Evolutionary conservation across 441 rosid species (phyloP), one percentile per base, ranked within the genome.

Genomic region (Aleurites moluccanus): DNA sequence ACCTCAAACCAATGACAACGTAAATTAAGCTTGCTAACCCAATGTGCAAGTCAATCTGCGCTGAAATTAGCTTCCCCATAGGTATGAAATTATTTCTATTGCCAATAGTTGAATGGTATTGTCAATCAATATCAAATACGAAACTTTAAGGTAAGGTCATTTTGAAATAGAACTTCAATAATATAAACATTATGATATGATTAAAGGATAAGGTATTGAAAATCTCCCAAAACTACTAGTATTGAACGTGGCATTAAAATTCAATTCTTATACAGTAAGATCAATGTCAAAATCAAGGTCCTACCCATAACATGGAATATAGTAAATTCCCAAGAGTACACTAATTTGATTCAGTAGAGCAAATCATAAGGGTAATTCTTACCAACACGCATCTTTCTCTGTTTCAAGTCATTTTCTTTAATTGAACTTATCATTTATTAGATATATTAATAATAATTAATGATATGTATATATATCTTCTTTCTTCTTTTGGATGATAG

Each of bases 371-470:
- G 18, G 44, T 27, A 79, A 53, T 60, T 35, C 47, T 75, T 67
- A 56, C 69, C 75, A 67, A 67, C 83, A 82, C 86, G 84, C 73
- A 33, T 77, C 67, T 38, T 66, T 11, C 49, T 68, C 30, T 69
- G n/a, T 70, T 21, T 38, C 1, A 44, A 35, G 72, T 57, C 72
- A 52, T 23, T 75, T 76, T 69, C 50, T 67, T 69, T 50, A 70
- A 47, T 21, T 73, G 53, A 27, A 38, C 44, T n/a, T 40, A 20
- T 2, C 35, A 14, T 33, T 42, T 42, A 18, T 73, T 61, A 70
- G 69, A 63, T 30, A 16, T 35, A n/a, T n/a, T n/a, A 8, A n/a
- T 52, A 6, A 20, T 18, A 11, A 15, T 9, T 33, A 33, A 13
- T 13, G 18, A 1, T 15, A 2, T 3, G 4, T 3, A 3, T 56